A percentile compares a stretch with the other conserved stretches of the same genome.
Evolutionary conservation across 257 asterid species (phyloP).

Genomic region (Leptodermis oblonga): DNA sequence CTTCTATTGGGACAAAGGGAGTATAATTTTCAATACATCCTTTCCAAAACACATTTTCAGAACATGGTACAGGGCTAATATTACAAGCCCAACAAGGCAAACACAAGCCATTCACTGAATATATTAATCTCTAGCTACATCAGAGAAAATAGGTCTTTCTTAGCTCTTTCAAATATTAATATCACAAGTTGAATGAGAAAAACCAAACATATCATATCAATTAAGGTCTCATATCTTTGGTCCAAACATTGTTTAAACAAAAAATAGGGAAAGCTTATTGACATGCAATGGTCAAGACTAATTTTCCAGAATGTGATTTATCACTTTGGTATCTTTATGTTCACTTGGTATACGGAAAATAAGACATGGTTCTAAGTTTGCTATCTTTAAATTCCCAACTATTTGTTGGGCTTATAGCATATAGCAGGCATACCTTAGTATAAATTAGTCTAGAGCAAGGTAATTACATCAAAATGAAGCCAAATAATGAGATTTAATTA

Average conservation of each 20-base stretch:
- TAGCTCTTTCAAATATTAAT: neutral
- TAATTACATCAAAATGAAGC: slow-evolving; percentile 1
- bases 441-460: neutral
- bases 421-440: neutral
- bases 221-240: neutral
- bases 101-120: neutral
- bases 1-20: too few species aligned
- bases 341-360: too few species aligned
- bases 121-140: neutral
- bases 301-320: neutral
- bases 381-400: neutral
- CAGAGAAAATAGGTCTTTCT: neutral
- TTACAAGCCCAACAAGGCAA: neutral
- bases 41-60: too few species aligned
- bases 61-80: too few species aligned
- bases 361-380: neutral
- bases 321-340: neutral
- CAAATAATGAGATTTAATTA: neutral
- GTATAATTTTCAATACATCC: too few species aligned
- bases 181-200: neutral
- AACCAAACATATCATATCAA: neutral
- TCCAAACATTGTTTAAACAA: neutral
- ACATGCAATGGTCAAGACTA: neutral
- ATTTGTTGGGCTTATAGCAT: neutral
- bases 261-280: neutral